These are phyloP conservation scores for Tephrocybe sp. DNA, from an alignment of 768 basidiomycete species.

Conservation along the genomic window DNA sequence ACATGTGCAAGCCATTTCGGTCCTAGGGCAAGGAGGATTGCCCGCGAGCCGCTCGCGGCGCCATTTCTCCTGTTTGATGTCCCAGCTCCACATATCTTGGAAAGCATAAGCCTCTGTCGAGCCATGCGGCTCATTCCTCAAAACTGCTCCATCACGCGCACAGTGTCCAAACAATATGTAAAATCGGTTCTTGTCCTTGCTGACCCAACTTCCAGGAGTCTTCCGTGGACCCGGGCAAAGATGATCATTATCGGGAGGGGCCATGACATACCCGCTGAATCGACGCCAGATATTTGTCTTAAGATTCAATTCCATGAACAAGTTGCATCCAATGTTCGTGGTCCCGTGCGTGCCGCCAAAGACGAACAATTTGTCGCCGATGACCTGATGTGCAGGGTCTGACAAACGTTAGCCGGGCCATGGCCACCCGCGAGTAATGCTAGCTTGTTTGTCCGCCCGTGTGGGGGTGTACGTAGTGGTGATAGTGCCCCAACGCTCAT, in stretches of 20 bases:
- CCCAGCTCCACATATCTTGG: conserved; percentile 34
- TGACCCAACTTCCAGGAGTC: conserved; percentile 34
- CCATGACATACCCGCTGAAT: conserved; percentile 20
- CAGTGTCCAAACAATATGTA: conserved; percentile 36
- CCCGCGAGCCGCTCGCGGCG: conserved; percentile 28
- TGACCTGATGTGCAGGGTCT: conserved; percentile 23
- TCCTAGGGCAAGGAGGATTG: conserved; percentile 30
- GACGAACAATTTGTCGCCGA: conserved; percentile 34
- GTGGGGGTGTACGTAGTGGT: conserved; percentile 22
- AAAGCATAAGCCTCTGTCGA: conserved; percentile 12
- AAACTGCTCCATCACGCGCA: conserved; percentile 28
- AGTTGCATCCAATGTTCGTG: conserved; percentile 33
- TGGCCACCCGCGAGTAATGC: conserved; percentile 23
- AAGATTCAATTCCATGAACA: conserved; percentile 38
- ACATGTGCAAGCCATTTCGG: conserved; percentile 31
- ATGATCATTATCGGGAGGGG: conserved; percentile 17
- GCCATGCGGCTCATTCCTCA: conserved; percentile 25
- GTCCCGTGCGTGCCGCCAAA: conserved; percentile 35
- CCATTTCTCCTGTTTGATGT: conserved; percentile 26
- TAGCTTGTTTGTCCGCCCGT: conserved; percentile 18
- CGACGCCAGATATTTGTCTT: conserved; percentile 25
- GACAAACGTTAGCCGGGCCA: conserved; percentile 16
- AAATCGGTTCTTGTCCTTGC: conserved; percentile 25
- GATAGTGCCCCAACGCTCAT: conserved; percentile 32
- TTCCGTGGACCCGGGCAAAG: conserved; percentile 33